phyloP scores from a whole-genome alignment of 2,329 filamentous ascomycete species.

The Simplicillium sp. region DNA sequence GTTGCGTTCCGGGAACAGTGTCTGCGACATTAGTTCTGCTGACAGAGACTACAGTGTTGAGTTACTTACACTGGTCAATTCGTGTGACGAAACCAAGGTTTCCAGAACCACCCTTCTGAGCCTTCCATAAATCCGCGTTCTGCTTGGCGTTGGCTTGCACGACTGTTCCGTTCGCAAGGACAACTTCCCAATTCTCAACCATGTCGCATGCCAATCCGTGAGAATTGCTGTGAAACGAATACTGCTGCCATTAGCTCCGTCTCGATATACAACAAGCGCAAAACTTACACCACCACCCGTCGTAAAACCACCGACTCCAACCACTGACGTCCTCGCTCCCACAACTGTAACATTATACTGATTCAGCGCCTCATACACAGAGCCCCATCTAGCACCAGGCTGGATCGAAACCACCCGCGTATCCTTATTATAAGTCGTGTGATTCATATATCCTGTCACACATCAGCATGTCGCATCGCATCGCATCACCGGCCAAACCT shows the following conservation, averaged over 20 bases:
- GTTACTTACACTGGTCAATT: conserved; percentile 10
- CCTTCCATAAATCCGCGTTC: conserved; percentile 32
- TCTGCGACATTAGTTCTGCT: conserved; percentile 2
- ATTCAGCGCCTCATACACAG: conserved; percentile 14
- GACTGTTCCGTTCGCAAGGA: conserved; percentile 29
- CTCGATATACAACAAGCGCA: background rate
- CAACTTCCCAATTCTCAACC: conserved; percentile 30
- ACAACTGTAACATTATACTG: conserved; percentile 26
- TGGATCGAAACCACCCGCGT: conserved; percentile 19
- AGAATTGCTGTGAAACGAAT: conserved; percentile 17
- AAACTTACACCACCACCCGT: conserved; percentile 14
- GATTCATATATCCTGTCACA: conserved; percentile 16
- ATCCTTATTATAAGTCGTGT: conserved; percentile 17
- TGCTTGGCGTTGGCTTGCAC: conserved; percentile 26
- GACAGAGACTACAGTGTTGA: background rate
- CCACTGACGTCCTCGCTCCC: conserved; percentile 30
- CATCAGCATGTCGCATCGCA: background rate
- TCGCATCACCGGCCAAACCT: background rate
- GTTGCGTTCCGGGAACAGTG: conserved; percentile 12
- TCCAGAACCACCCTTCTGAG: conserved; percentile 34
- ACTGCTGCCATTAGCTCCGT: conserved; percentile 7
- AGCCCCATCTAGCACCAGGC: conserved; percentile 32
- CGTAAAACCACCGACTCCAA: conserved; percentile 19
- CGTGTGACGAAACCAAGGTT: conserved; percentile 33
- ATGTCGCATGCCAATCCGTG: conserved; percentile 31